Evolutionary conservation across 805 yeast species (phyloP), one percentile per base, ranked within the genome.

Genomic region (Lipomyces mesembrius): DNA sequence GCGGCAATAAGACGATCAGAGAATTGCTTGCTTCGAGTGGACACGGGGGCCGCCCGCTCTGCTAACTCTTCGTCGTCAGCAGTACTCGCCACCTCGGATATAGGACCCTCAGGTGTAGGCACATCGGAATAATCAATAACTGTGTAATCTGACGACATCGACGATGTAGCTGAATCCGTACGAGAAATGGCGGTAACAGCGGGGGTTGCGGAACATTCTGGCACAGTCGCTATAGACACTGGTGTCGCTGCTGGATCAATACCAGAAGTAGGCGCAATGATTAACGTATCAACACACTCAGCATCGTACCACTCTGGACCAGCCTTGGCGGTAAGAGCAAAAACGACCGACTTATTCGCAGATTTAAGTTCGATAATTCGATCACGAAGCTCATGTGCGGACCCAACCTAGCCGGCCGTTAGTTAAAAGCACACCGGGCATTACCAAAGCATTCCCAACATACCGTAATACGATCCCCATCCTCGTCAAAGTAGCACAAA

Each of bases 401-500:
- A 62, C 2, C 69, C 69, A 20, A 66, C 69, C 69, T 66, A 55
- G 8, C n/a, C n/a, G 17, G 35, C 14, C 29, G 9, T 35, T 22
- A 56, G 14, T 9, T 7, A 56, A 56, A 56, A 2, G n/a, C 17
- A 12, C 25, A n/a, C 12, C 5, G 5, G 14, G 17, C 17, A 43
- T 22, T 51, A 11, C 22, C 22, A 11, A 6, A 6, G 12, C 17
- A 8, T 3, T 3, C 29, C 22, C 27, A 12, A 34, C 70, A 20
- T 64, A 66, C 70, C 17, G 65, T 61, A 27, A 66, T 66, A 4
- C 62, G 57, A 54, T 66, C 70, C 22, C 68, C 68, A 12, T 66
- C 70, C 27, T 66, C 70, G 34, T 66, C 70, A 35, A 56, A 46
- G 58, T 66, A 66, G 62, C 55, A 58, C 20, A 66, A 46, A 22